Percentiles rank a stretch among this genome's conserved stretches.
These are phyloP conservation scores for Balakata baccata DNA, from an alignment of 345 rosid species.

Conservation along the genomic window DNA sequence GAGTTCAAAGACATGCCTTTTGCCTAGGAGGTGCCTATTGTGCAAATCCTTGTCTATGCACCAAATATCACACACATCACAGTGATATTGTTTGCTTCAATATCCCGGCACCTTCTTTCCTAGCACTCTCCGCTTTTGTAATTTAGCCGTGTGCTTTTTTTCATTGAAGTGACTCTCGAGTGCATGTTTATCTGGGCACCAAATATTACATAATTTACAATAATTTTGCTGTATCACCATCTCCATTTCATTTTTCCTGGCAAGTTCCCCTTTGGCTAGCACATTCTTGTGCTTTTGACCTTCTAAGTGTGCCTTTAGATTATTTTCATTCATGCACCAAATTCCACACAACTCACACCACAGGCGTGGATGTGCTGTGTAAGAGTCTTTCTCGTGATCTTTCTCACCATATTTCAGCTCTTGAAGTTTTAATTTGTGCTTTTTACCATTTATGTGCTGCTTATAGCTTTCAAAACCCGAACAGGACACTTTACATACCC, in stretches of 20 bases:
- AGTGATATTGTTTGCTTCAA: constrained; percentile 7
- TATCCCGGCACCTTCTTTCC: background rate
- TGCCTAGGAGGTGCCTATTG: constrained; percentile 15
- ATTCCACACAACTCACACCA: constrained; percentile 22
- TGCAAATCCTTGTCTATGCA: constrained; percentile 2
- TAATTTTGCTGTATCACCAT: background rate
- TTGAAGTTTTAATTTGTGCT: constrained; percentile 20
- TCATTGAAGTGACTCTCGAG: background rate
- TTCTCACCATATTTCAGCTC: constrained; percentile 5
- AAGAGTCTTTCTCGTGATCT: background rate
- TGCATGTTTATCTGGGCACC: background rate
- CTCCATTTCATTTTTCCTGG: background rate
- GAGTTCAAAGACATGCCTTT: constrained; percentile 15
- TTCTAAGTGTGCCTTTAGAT: constrained; percentile 11
- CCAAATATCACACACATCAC: constrained; percentile 18
- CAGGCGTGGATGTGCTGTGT: background rate
- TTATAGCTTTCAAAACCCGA: constrained; percentile 14
- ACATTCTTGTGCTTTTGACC: constrained; percentile 23
- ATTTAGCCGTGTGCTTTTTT: constrained; percentile 11
- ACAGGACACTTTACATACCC: constrained; percentile 26
- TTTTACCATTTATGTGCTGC: constrained; percentile 24
- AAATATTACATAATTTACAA: background rate
- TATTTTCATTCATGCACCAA: constrained; percentile 21
- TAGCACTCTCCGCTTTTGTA: background rate
- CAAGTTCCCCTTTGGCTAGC: background rate